These are phyloP conservation scores for Lentinula edodes DNA, from an alignment of 768 basidiomycete species.

Conservation along the genomic window DNA sequence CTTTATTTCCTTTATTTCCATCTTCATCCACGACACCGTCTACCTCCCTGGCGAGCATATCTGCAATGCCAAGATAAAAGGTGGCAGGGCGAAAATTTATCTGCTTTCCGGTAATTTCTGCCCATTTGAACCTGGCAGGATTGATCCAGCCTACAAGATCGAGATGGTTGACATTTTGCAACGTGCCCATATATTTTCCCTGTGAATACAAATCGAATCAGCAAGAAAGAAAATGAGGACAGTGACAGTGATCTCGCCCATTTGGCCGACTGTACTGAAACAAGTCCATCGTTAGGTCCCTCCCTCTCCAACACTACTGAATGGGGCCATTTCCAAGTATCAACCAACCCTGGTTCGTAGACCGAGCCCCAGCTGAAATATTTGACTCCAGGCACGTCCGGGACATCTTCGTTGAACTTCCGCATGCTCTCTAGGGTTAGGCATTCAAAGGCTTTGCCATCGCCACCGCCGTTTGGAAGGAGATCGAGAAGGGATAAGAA, in stretches of 20 bases:
- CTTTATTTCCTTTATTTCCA: background rate
- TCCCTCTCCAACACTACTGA: slow-evolving; percentile 79
- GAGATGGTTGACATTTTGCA: slow-evolving; percentile 86
- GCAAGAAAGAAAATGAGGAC: background rate
- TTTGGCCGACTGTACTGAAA: slow-evolving; percentile 79
- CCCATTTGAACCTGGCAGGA: slow-evolving; percentile 82
- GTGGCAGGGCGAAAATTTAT: slow-evolving; percentile 90
- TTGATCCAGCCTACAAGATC: slow-evolving; percentile 95
- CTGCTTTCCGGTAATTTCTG: slow-evolving; percentile 81
- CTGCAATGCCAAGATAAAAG: slow-evolving; percentile 82
- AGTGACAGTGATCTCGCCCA: slow-evolving; percentile 46
- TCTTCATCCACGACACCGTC: slow-evolving; percentile 29
- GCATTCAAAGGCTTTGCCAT: slow-evolving; percentile 89
- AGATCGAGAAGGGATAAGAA: slow-evolving; percentile 74
- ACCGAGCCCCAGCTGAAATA: slow-evolving; percentile 97
- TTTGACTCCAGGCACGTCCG: slow-evolving; percentile 69
- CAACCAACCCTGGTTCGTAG: slow-evolving; percentile 84
- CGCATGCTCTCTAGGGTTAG: slow-evolving; percentile 85
- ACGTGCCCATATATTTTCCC: slow-evolving; percentile 94
- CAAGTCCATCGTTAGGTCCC: slow-evolving; percentile 93
- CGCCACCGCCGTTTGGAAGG: slow-evolving; percentile 88
- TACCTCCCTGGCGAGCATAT: slow-evolving; percentile 72
- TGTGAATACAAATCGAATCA: slow-evolving; percentile 16
- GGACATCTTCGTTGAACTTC: slow-evolving; percentile 81
- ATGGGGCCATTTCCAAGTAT: slow-evolving; percentile 87